phyloP scores from a whole-genome alignment of 768 basidiomycete species.

The Pleurotus ostreatus region DNA sequence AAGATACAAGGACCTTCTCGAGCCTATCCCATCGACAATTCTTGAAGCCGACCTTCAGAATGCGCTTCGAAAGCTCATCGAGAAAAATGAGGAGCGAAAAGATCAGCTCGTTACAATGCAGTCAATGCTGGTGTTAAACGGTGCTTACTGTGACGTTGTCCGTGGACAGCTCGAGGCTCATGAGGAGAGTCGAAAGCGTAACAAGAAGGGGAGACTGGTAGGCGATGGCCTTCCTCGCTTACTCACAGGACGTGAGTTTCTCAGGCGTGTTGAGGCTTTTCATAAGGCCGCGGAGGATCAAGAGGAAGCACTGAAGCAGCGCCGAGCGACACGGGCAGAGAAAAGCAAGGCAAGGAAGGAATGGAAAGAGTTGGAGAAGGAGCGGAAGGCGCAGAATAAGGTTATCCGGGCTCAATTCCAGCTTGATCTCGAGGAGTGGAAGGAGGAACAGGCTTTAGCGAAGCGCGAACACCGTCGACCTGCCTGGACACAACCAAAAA shows the following conservation, averaged over 20 bases:
- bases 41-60: constrained; percentile 3
- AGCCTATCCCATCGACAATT: not conserved
- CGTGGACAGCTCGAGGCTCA: constrained; percentile 16
- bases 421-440: not conserved
- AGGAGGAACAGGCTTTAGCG: not conserved
- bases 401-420: not conserved
- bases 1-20: not conserved
- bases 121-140: constrained; percentile 18
- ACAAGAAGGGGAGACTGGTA: constrained; percentile 14
- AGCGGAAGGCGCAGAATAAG: constrained; percentile 10
- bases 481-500: not conserved
- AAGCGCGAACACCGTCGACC: not conserved
- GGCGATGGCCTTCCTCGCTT: constrained; percentile 21
- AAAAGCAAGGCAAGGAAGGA: constrained; percentile 10
- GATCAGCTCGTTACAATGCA: not conserved
- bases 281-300: constrained; percentile 2
- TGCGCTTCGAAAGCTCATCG: not conserved
- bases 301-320: constrained; percentile 12
- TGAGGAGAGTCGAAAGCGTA: constrained; percentile 16
- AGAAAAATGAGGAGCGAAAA: constrained; percentile 1
- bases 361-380: constrained; percentile 17
- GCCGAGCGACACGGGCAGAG: not conserved
- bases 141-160: constrained; percentile 15
- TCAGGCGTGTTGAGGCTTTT: constrained; percentile 9
- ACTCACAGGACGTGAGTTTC: constrained; percentile 18